Conservation (phyloP, 306 rosid species). For the Cucurbita pepo region DNA sequence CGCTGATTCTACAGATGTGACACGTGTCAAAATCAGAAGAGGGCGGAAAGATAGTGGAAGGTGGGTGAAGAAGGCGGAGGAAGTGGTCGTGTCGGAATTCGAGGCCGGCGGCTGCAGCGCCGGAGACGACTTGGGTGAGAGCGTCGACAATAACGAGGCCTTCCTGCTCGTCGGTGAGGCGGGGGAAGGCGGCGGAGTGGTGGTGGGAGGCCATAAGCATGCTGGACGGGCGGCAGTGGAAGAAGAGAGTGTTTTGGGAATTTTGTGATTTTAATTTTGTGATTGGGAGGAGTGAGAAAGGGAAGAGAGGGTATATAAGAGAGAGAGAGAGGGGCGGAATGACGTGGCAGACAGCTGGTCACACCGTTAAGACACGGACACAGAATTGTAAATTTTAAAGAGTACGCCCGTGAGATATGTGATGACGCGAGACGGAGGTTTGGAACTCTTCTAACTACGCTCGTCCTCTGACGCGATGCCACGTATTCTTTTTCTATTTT, state of each 20-base stretch:
- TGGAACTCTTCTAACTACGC: too few relatives aligned
- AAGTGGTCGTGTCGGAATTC: background rate
- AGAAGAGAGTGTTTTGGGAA: background rate
- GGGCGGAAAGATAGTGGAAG: background rate
- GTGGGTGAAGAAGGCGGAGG: background rate
- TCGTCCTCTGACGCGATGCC: too few relatives aligned
- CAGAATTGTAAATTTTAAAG: background rate
- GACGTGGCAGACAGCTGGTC: background rate
- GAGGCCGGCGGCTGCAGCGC: conserved; percentile 15
- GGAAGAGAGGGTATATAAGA: background rate
- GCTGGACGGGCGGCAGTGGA: background rate
- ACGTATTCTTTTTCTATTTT: too few relatives aligned
- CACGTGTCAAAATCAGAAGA: conserved; percentile 25
- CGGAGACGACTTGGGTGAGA: conserved; percentile 62
- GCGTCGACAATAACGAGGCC: conserved; percentile 53
- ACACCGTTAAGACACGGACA: background rate
- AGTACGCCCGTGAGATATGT: background rate
- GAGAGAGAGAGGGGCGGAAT: background rate
- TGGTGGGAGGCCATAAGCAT: conserved; percentile 14
- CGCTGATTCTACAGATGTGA: conserved; percentile 29
- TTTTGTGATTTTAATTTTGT: background rate
- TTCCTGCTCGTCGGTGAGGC: conserved; percentile 52
- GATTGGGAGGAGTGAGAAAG: background rate
- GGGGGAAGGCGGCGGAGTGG: background rate
- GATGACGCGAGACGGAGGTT: background rate